Percentiles rank a stretch among this genome's conserved stretches.
These are phyloP conservation scores for Exophiala viscosa DNA, from an alignment of 2,329 filamentous ascomycete genomes.

Conservation along the genomic window DNA sequence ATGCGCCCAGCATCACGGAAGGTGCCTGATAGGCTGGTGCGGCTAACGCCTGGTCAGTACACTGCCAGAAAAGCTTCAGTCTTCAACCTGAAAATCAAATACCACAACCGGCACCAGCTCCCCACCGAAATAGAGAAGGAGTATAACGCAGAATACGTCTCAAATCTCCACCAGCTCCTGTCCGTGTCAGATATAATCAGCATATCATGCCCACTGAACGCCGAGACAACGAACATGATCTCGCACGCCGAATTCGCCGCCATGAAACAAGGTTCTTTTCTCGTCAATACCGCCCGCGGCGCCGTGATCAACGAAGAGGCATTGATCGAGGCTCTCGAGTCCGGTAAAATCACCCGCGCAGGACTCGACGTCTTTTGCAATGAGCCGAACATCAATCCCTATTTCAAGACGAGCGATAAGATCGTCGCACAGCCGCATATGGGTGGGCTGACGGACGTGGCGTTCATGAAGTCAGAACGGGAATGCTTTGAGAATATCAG, in stretches of 20 bases:
- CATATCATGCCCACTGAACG: slow-evolving; percentile 28
- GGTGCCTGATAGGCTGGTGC: no score
- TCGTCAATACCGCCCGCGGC: slow-evolving; percentile 53
- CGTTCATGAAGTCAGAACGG: slow-evolving; percentile 39
- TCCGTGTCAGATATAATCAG: slow-evolving; percentile 34
- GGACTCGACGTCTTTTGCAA: slow-evolving; percentile 35
- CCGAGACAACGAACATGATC: slow-evolving; percentile 31
- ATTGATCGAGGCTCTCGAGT: slow-evolving; percentile 46
- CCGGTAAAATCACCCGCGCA: slow-evolving; percentile 44
- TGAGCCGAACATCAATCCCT: not conserved
- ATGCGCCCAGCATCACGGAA: no score
- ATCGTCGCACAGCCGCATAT: not conserved
- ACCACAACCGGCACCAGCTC: slow-evolving; percentile 67
- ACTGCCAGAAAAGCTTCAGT: slow-evolving; percentile 58
- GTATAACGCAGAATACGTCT: slow-evolving; percentile 32
- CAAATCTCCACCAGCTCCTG: slow-evolving; percentile 33
- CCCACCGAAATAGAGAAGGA: slow-evolving; percentile 47
- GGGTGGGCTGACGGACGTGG: not conserved
- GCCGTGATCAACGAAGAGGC: slow-evolving; percentile 48
- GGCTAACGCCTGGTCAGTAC: slow-evolving; percentile 4
- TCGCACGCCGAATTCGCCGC: slow-evolving; percentile 37
- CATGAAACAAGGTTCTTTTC: slow-evolving; percentile 47
- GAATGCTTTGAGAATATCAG: slow-evolving; percentile 47
- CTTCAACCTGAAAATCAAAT: slow-evolving; percentile 72
- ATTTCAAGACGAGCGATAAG: not conserved